Base-by-base conservation (phyloP, 257 asterid species). In the Salvia hispanica region DNA sequence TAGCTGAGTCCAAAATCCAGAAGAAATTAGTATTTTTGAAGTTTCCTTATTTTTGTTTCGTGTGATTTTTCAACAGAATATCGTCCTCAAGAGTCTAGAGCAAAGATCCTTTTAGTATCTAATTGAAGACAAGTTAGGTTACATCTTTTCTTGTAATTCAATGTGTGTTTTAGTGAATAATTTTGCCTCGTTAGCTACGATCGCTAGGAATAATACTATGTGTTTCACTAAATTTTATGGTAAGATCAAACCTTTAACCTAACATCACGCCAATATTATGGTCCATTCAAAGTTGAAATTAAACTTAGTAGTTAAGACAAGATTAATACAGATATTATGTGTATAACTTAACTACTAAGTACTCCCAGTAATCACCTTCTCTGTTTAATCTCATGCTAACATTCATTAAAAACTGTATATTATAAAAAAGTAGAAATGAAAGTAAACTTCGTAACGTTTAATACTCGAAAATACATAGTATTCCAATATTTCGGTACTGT, bases 241-340 rank as follows among this genome's bases (percentile, higher is more conserved):
- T 18, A 18, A 52, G 7, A 21, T 52, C 58, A 18, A 52, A 21
- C 33, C 37, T 34, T 3, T 34, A 34, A 34, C 37, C 36, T 52
- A 53, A 52, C 28, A 52, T 10, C 3, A 1, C 14, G 9, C 18
- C 7, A 21, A 9, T 53, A 16, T 13, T 5, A 36, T 8, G 46
- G 33, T 18, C 9, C 31, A 8, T 15, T 58, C 14, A 37, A 14
- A 37, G 31, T 25, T 25, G 31, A 25, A 25, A 25, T 2, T 37
- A 58, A 37, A 59, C 65, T 16, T 40, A 59, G 34, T 59, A 61
- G 7, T 21, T 10, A 15, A 59, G n/a, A n/a, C 58, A 25, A 3
- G 8, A 8, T 7, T 39, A 39, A 39, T 39, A 25, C 21, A 18
- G 1, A 0, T 25, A 25, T 25, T 25, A 25, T 25, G 31, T 25